phyloP scores from a whole-genome alignment of 192 early-diverging fungal genomes.

The Coemansia sp. region DNA sequence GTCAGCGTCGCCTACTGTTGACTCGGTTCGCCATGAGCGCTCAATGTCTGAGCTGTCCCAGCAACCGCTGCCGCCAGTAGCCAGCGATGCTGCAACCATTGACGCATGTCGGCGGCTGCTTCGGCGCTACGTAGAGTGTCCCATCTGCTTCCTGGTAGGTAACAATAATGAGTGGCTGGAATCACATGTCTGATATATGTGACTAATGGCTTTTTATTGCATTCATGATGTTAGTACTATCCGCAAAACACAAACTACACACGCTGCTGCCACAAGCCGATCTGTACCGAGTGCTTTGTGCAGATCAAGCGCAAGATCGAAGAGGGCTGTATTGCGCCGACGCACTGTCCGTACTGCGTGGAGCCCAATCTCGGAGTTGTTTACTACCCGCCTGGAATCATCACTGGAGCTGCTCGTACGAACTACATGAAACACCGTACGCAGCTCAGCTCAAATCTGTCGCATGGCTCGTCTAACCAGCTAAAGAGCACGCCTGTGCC shows the following conservation, averaged over 20 bases:
- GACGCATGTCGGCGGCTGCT: constrained; percentile 27
- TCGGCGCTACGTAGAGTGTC: constrained; percentile 78
- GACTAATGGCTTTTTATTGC: background rate
- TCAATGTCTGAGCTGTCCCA: constrained; percentile 30
- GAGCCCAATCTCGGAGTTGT: constrained; percentile 82
- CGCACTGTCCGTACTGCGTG: constrained; percentile 88
- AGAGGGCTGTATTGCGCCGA: constrained; percentile 65
- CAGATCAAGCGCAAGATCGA: constrained; percentile 85
- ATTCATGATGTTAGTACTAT: constrained; percentile 65
- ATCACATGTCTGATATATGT: background rate
- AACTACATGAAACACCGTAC: constrained; percentile 9
- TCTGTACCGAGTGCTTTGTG: constrained; percentile 97
- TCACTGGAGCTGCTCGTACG: background rate
- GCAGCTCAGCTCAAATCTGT: constrained; percentile 28
- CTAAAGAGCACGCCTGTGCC: background rate
- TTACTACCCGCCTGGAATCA: constrained; percentile 61
- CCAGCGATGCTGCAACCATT: background rate
- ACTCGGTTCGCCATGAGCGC: constrained; percentile 29
- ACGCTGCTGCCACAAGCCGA: constrained; percentile 91
- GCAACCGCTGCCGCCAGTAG: background rate
- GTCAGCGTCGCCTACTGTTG: constrained; percentile 14
- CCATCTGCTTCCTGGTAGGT: constrained; percentile 83
- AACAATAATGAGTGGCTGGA: background rate
- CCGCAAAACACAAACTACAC: constrained; percentile 92
- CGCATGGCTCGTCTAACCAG: constrained; percentile 14